Evolutionary conservation across 2,329 filamentous ascomycete genomes (phyloP), one percentile per base, ranked within the genome.

Genomic region (Pseudogymnoascus sp.): DNA sequence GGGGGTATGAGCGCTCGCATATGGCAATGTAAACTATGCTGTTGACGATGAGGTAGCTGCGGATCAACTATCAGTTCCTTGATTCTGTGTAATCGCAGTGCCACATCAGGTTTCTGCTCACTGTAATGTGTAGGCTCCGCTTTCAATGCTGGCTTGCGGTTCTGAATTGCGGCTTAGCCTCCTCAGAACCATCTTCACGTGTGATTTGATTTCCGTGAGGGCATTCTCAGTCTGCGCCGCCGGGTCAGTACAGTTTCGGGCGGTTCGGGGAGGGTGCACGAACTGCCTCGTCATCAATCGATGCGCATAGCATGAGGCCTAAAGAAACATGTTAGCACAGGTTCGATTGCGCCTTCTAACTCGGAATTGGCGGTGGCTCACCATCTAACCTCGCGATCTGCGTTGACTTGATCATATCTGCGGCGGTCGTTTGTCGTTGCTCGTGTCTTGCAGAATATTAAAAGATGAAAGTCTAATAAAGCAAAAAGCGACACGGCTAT

Each of bases 281-380:
- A 72, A 88, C 86, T 78, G 90, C 85, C 72, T 91, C 89, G 74
- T 97, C 92, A 76, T 97, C 94, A 70, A 96, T 91, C 2, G 92
- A 96, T 64, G 93, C 93, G 73, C 92, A 93, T 68, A 99, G 85
- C 82, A 96, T 92, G 68, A 97, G 85, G 82, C 93, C 92, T 96
- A 71, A 59, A 67, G 63, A 65, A 58, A 33, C n/a, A 33, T n/a
- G 15, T 55, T 55, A 55, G 48, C n/a, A 33, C 9, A 33, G n/a
- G 48, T 33, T 55, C 15, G n/a, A 55, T 8, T 55, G n/a, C 29
- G 29, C 29, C 48, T 21, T 21, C 2, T 9, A 12, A 21, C 21
- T 55, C 29, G 15, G n/a, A 33, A 55, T 55, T 33, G 9, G 29
- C 5, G 29, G 48, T 21, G 65, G 70, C 63, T 73, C 21, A 94